Evolutionary conservation across 208 protist genomes (phyloP), one percentile per base, ranked within the genome.

Genomic region (Naegleria lovaniensis): DNA sequence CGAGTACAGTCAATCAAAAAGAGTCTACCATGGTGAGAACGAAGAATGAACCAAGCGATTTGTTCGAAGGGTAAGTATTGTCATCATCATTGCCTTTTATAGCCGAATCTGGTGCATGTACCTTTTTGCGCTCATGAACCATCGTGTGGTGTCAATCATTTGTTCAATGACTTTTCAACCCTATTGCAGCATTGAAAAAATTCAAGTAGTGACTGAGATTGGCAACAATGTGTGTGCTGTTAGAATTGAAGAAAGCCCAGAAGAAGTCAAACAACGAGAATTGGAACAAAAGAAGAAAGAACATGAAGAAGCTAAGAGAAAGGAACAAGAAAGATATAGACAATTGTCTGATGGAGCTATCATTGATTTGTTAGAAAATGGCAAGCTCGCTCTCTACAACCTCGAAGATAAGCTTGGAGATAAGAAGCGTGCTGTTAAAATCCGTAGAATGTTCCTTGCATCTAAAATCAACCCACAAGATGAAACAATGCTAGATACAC

Each of bases 361-460:
- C 41, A 58, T 88, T 25, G 43, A 88, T 55, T 58, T 88, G 15
- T 58, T 88, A 19, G 84, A 48, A n/a, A n/a, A 6, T n/a, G n/a
- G n/a, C 0, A 51, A 88, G 41, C 22, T 88, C 9, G 19, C 84
- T 39, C 39, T 48, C 36, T 58, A 88, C 41, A 38, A 58, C 0
- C n/a, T 88, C 4, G 84, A 88, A 58, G n/a, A 58, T 48, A 58
- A 39, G 16, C 41, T 88, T n/a, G 76, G 76, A 19, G 84, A 88
- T 25, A 85, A 85, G 33, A 43, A 25, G 22, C 39, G 84, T 36
- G 84, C 84, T 58, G 84, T 88, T 58, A 51, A 58, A 58, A 48
- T 88, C 38, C 13, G 84, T 13, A 25, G 84, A 25, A 88, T 88
- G 84, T 55, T 58, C n/a, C 41, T 88, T 88, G 39, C 84, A n/a